Percentiles rank a stretch among this genome's conserved stretches.
Conservation (phyloP, 2,329 filamentous ascomycete species). For the Exophiala phaeomuriformis region DNA sequence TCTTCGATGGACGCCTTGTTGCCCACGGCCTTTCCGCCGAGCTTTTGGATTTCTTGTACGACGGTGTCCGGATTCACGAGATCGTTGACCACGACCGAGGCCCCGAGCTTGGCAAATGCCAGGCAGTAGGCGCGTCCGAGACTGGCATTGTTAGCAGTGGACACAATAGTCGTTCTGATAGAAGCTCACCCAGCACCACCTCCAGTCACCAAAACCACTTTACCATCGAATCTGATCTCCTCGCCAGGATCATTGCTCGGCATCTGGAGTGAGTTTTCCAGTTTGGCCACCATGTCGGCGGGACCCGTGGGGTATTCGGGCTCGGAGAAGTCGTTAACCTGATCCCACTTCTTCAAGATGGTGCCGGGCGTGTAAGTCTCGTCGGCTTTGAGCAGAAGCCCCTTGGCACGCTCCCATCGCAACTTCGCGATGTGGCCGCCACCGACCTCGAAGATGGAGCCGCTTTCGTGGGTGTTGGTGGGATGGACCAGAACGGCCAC, state of each 20-base stretch:
- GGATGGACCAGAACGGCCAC: constrained; percentile 84
- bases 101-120: constrained; percentile 76
- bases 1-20: constrained; percentile 93
- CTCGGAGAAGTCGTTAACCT: constrained; percentile 77
- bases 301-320: constrained; percentile 76
- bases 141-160: constrained; percentile 38
- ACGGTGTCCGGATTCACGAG: constrained; percentile 85
- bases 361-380: constrained; percentile 80
- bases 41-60: constrained; percentile 83
- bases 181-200: constrained; percentile 64
- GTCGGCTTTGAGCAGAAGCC: constrained; percentile 83
- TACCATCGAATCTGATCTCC: constrained; percentile 72
- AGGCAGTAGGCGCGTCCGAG: constrained; percentile 87
- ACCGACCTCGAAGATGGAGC: constrained; percentile 86
- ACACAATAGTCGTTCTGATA: not conserved
- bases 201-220: constrained; percentile 80
- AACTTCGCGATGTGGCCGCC: constrained; percentile 89
- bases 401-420: constrained; percentile 87
- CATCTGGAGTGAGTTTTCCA: constrained; percentile 76
- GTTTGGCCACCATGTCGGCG: constrained; percentile 78
- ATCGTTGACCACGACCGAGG: constrained; percentile 89
- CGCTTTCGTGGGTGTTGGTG: constrained; percentile 73
- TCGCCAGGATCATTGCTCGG: constrained; percentile 64
- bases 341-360: constrained; percentile 80
- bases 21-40: constrained; percentile 81